Conservation (phyloP, 768 basidiomycete species). For the Pleurotus pulmonarius region DNA sequence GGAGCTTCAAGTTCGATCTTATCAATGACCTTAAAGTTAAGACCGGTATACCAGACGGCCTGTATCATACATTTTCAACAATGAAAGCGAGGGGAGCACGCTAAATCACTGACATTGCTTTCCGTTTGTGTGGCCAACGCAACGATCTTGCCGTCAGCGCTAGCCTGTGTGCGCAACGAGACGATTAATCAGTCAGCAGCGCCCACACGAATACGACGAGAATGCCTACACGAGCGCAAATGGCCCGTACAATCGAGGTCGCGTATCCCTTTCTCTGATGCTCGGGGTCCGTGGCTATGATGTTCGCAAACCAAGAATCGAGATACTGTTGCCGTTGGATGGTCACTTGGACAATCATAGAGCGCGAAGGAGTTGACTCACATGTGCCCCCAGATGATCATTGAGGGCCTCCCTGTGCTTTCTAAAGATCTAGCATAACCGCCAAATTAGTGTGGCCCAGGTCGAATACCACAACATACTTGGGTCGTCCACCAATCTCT, state of each 20-base stretch:
- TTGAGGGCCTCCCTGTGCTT: neutral
- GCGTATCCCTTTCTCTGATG: conserved; percentile 9
- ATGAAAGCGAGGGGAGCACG: neutral
- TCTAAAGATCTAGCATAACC: too few species aligned
- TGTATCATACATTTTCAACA: neutral
- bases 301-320: conserved; percentile 1
- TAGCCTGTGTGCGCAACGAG: neutral
- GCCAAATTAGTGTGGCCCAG: too few species aligned
- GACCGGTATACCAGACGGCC: neutral
- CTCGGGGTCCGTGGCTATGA: conserved; percentile 8
- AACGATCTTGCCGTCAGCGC: neutral
- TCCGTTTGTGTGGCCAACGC: neutral
- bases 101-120: neutral
- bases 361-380: neutral
- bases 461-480: neutral
- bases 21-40: neutral
- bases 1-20: neutral
- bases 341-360: too few species aligned
- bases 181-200: neutral
- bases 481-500: neutral
- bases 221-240: neutral
- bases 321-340: neutral
- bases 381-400: neutral
- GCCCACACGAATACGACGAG: neutral
- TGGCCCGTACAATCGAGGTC: conserved; percentile 3